Base-by-base conservation (phyloP, 2,329 filamentous ascomycete species). In the Thielaviopsis musarum region DNA sequence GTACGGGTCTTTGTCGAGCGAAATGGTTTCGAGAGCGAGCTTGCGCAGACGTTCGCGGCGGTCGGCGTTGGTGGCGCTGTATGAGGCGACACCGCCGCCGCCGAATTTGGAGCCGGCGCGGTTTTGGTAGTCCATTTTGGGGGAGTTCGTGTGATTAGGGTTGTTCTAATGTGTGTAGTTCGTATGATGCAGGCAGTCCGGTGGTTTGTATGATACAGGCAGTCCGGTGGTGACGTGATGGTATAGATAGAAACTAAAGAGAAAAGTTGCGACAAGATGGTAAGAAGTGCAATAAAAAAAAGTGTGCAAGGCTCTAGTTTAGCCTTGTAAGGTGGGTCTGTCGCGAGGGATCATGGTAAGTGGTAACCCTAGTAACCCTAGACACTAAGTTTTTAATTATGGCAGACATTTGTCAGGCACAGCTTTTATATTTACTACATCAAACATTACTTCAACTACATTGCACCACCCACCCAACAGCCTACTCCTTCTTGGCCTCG, bases 1-100 rank as follows among this genome's bases (percentile, higher is more conserved):
- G 81, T 97, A 98, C 0, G 93, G 93, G 75, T 98, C 93, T 75
- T 96, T 97, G 75, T 97, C 93, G 64, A 97, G 87, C 76, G 97
- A 91, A 78, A 98, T 98, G 59, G 90, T 94, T 75, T 98, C 93
- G 69, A 98, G 88, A 61, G 93, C 93, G 69, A 98, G 90, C 76
- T 96, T 96, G 72, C 91, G 90, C 48, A 98, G 85, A 64, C 93
- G 91, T 73, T 98, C 93, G 70, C 93, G 88, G 62, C 93, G 89
- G 80, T 97, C 93, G 65, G 93, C 91, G 73, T 97, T 97, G 63
- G 90, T 95, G 61, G 90, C 88, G 67, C 86, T 91, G 69, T 89
- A 83, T 5, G 91, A 96, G 71, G 93, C 93, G 66, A 97, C 91
- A 72, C 93, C 93, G 67, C 93, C 93, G 69, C 93, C 93, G 70